Evolutionary conservation across 2,329 filamentous ascomycete species (phyloP), one percentile per base, ranked within the genome.

Genomic region (Neonectria punicea): DNA sequence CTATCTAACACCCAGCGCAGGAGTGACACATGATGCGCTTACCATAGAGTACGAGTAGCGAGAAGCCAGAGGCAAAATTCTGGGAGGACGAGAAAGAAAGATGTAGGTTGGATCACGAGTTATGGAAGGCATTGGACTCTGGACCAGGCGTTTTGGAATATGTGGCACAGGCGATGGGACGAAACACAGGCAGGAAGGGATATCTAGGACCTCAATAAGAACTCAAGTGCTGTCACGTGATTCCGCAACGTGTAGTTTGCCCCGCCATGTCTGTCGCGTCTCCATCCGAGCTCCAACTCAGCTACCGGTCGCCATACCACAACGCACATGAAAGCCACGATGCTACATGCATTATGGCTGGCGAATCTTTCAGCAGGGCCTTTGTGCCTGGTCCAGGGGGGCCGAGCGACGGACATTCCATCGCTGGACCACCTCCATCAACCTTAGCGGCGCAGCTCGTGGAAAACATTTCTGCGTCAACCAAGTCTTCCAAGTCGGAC

Each of bases 371-470:
- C 58, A 68, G 53, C 25, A 76, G 68, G 55, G 66, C 56, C 51
- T 65, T 59, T 46, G 53, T 65, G 41, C 56, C 65, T 36, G 71
- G 70, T 25, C 61, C 68, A 32, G 59, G 65, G 59, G 67, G 65
- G 53, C 50, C 65, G 51, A 68, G 61, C 53, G 68, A 64, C 51
- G 70, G 67, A 22, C 47, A 63, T 32, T 62, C 68, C 34, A 65
- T 69, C 13, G 55, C 62, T 18, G 73, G 70, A 10, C 81, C 83
- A 50, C 89, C 89, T 43, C 92, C 93, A 13, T 97, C 94, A 16
- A 97, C 94, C 10, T 86, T 97, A 74, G 93, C 94, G 57, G 93
- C 93, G 13, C 93, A 97, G 78, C 89, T 98, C 62, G 93, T 96
- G 68, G 90, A 93, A 76, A 93, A 93, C 76, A 89, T 94, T 67